These are phyloP conservation scores for Candida ponderosae DNA, from an alignment of 805 yeast species.

Conservation along the genomic window DNA sequence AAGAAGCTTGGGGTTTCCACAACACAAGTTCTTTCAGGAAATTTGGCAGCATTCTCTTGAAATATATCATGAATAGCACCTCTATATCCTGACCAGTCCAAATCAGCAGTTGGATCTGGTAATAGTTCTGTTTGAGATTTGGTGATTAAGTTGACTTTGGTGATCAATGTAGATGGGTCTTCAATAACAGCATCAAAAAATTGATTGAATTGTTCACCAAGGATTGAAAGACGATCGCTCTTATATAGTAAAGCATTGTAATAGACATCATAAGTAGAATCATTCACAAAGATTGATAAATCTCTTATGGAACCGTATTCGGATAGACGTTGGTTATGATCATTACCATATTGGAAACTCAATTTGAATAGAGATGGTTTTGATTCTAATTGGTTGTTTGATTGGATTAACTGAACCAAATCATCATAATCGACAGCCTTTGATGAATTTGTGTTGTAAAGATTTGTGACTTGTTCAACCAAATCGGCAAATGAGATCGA, in stretches of 20 bases:
- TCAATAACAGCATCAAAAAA: slow-evolving; percentile 33
- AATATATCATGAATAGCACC: slow-evolving; percentile 98
- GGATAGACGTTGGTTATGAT: slow-evolving; percentile 16
- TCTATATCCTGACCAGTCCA: slow-evolving; percentile 86
- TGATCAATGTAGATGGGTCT: slow-evolving; percentile 36
- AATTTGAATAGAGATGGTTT: slow-evolving; percentile 55
- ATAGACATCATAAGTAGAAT: slow-evolving; percentile 33
- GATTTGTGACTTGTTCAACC: slow-evolving; percentile 33
- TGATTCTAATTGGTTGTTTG: slow-evolving; percentile 40
- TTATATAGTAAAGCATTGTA: slow-evolving; percentile 76
- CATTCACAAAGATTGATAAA: slow-evolving; percentile 43
- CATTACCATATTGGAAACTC: slow-evolving; percentile 41
- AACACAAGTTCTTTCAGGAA: slow-evolving; percentile 86
- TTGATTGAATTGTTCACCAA: slow-evolving; percentile 67
- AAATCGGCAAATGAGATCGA: slow-evolving; percentile 47
- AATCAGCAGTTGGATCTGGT: slow-evolving; percentile 82
- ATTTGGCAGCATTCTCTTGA: slow-evolving; percentile 72
- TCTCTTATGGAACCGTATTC: slow-evolving; percentile 52
- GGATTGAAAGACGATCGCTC: slow-evolving; percentile 54
- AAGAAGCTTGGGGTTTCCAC: slow-evolving; percentile 79
- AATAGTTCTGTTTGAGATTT: slow-evolving; percentile 48
- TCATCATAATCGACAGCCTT: slow-evolving; percentile 43
- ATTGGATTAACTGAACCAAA: slow-evolving; percentile 44
- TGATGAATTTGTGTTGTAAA: slow-evolving; percentile 25
- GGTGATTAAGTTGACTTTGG: slow-evolving; percentile 64